Evolutionary conservation across 2,329 filamentous ascomycete species (phyloP).

Genomic region (Aspergillus novoparasiticus): DNA sequence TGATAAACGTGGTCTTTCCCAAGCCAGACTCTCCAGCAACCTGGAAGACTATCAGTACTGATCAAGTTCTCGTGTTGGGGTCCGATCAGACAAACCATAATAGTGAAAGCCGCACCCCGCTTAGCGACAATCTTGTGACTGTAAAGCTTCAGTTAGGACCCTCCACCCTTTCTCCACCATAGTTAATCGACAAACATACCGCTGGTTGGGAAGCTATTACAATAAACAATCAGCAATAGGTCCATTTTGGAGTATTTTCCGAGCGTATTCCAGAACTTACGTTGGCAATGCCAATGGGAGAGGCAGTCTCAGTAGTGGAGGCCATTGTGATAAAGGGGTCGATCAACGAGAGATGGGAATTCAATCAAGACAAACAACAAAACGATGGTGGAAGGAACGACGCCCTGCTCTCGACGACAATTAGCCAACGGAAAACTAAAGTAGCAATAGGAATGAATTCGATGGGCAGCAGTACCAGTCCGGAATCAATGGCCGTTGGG

Average conservation of each 20-base stretch:
- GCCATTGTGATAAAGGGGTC: slow-evolving; percentile 53
- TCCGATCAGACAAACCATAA: slow-evolving; percentile 72
- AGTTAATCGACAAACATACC: slow-evolving; percentile 51
- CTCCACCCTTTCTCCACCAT: slow-evolving; percentile 11
- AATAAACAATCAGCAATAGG: slow-evolving; percentile 34
- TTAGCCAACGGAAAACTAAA: slow-evolving; percentile 5
- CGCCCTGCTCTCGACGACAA: slow-evolving; percentile 11
- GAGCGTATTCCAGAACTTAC: slow-evolving; percentile 49
- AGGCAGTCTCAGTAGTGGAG: slow-evolving; percentile 58
- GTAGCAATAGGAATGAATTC: neutral
- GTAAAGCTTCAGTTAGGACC: slow-evolving; percentile 30
- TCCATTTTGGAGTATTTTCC: neutral
- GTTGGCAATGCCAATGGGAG: slow-evolving; percentile 74
- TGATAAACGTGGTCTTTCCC: slow-evolving; percentile 99
- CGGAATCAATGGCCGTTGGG: slow-evolving; percentile 13
- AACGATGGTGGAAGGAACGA: slow-evolving; percentile 20
- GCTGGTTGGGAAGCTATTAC: slow-evolving; percentile 67
- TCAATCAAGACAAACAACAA: slow-evolving; percentile 23
- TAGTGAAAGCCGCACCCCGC: slow-evolving; percentile 96
- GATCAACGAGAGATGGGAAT: slow-evolving; percentile 13
- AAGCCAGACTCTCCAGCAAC: slow-evolving; percentile 97
- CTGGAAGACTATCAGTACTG: slow-evolving; percentile 51
- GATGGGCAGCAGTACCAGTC: neutral
- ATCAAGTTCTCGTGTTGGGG: neutral
- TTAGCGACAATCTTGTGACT: slow-evolving; percentile 74